Percentiles rank a stretch among this genome's conserved stretches.
Conservation (phyloP, 441 rosid genomes). For the Kokia cookei region DNA sequence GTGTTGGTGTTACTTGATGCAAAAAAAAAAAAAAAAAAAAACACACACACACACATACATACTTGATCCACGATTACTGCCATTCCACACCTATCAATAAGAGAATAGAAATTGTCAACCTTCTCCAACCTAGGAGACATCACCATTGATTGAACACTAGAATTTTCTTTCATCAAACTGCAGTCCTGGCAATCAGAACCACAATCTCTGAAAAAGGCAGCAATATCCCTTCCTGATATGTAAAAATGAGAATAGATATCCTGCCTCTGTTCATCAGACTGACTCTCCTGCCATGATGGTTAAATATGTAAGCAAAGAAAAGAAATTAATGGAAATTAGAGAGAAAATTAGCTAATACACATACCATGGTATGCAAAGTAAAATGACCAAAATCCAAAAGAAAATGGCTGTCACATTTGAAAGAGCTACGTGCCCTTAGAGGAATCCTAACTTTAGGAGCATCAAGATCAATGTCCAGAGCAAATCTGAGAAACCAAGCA, state of each 20-base stretch:
- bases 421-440: slow-evolving; percentile 57
- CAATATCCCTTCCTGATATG: slow-evolving; percentile 96
- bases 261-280: slow-evolving; percentile 73
- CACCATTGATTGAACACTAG: slow-evolving; percentile 30
- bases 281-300: slow-evolving; percentile 58
- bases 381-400: slow-evolving; percentile 98
- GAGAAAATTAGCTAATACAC: slow-evolving; percentile 19
- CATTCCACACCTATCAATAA: slow-evolving; percentile 96
- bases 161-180: slow-evolving; percentile 32
- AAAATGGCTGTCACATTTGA: slow-evolving; percentile 73
- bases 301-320: slow-evolving; percentile 20
- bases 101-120: slow-evolving; percentile 61
- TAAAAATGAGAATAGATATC: slow-evolving; percentile 86
- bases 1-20: background rate
- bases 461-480: slow-evolving; percentile 98
- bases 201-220: slow-evolving; percentile 84
- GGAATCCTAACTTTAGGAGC: slow-evolving; percentile 99
- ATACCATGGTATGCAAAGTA: slow-evolving; percentile 81
- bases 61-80: slow-evolving; percentile 98
- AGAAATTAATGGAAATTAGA: slow-evolving; percentile 10
- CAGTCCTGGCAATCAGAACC: slow-evolving; percentile 46
- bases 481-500: slow-evolving; percentile 60
- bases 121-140: slow-evolving; percentile 36
- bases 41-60: background rate
- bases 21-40: slow-evolving; percentile 8